These are phyloP conservation scores for Orbilia quercus DNA, from an alignment of 2,329 filamentous ascomycete genomes.

Conservation along the genomic window DNA sequence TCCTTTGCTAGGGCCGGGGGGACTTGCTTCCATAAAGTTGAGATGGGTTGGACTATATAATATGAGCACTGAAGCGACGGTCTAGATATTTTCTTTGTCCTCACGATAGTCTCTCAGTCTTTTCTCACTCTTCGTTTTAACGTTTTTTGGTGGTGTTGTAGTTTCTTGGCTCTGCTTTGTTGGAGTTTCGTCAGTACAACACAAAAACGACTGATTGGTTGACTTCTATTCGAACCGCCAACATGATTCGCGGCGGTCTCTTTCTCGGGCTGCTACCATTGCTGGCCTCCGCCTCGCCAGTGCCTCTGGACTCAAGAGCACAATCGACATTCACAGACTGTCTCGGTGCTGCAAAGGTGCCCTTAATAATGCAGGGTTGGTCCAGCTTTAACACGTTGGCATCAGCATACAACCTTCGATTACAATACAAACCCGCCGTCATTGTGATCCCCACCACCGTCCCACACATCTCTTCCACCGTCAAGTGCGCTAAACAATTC, in stretches of 20 bases:
- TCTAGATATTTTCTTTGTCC: too few species aligned
- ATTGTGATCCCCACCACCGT: conserved; percentile 69
- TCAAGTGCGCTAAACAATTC: conserved; percentile 69
- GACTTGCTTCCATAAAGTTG: neutral
- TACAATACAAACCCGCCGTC: conserved; percentile 66
- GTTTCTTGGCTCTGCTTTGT: conserved; percentile 26
- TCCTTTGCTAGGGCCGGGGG: neutral
- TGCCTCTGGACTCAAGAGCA: conserved; percentile 30
- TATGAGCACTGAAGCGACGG: too few species aligned
- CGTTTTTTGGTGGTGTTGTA: neutral
- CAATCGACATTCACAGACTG: conserved; percentile 38
- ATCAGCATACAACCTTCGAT: conserved; percentile 38
- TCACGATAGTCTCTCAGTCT: neutral
- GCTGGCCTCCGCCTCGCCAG: conserved; percentile 29
- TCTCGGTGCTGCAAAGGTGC: conserved; percentile 18
- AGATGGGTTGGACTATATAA: neutral
- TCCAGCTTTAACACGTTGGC: conserved; percentile 32
- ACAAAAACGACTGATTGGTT: too few species aligned
- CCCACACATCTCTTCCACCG: conserved; percentile 69
- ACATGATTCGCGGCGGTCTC: conserved; percentile 26
- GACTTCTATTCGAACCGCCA: neutral
- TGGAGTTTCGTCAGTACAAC: conserved; percentile 29
- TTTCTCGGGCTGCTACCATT: conserved; percentile 24
- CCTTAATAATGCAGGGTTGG: conserved; percentile 14
- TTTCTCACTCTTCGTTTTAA: neutral